A percentile compares a stretch with the other conserved stretches of the same genome.
Conservation (phyloP, 1,284 basidiomycete species). For the Moesziomyces sp. region DNA sequence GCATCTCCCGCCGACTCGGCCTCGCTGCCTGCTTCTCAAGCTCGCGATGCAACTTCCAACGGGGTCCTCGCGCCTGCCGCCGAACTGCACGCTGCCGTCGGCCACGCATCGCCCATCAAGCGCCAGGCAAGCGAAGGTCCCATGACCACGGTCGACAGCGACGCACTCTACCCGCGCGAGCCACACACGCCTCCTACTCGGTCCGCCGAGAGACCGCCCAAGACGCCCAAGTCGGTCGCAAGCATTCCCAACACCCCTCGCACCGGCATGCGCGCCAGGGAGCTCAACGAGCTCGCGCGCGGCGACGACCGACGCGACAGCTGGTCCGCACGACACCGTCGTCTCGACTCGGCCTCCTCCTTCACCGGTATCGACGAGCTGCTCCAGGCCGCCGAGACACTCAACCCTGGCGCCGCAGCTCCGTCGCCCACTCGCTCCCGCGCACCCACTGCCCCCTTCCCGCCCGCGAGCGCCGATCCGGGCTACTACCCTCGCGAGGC, state of each 20-base stretch:
- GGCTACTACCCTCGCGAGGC: slow-evolving; percentile 32
- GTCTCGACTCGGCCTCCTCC: slow-evolving; percentile 44
- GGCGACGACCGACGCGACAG: slow-evolving; percentile 35
- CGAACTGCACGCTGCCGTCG: slow-evolving; percentile 16
- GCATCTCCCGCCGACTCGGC: slow-evolving; percentile 15
- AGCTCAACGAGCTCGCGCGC: slow-evolving; percentile 35
- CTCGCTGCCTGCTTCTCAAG: slow-evolving; percentile 28
- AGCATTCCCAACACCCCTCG: slow-evolving; percentile 40
- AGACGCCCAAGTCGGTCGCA: slow-evolving; percentile 39
- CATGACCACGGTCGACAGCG: slow-evolving; percentile 27
- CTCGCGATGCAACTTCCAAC: slow-evolving; percentile 12
- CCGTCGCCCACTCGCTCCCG: slow-evolving; percentile 31
- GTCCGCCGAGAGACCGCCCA: slow-evolving; percentile 39
- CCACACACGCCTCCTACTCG: slow-evolving; percentile 37
- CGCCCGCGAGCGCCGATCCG: slow-evolving; percentile 18
- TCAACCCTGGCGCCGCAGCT: slow-evolving; percentile 53
- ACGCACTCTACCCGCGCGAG: slow-evolving; percentile 8
- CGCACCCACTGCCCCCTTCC: slow-evolving; percentile 19
- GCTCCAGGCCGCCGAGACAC: slow-evolving; percentile 64
- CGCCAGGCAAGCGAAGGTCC: slow-evolving; percentile 48
- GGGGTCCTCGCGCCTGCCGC: slow-evolving; percentile 31
- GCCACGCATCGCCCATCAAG: slow-evolving; percentile 41
- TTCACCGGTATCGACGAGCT: slow-evolving; percentile 66
- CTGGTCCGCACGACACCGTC: slow-evolving; percentile 40
- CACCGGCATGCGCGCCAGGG: slow-evolving; percentile 35